Evolutionary conservation across 164 flowering plant species (phyloP).

Genomic region (Pachysandra terminalis): DNA sequence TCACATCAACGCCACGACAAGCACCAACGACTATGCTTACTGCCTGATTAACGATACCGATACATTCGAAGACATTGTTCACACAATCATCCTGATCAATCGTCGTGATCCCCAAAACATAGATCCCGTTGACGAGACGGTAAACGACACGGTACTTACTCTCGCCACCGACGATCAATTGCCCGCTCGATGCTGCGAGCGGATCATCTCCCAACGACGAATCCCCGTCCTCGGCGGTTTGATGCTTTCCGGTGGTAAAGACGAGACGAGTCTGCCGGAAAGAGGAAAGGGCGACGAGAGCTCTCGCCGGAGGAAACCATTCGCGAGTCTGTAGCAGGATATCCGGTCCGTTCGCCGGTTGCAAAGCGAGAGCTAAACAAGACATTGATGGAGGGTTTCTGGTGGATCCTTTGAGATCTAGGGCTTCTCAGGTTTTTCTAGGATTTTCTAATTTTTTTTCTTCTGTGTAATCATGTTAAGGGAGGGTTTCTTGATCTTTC

Average conservation of each 20-base stretch:
- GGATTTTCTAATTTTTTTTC: not conserved
- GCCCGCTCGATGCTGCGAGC: conserved; percentile 87
- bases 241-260: conserved; percentile 40
- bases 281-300: conserved; percentile 79
- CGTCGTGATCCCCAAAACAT: conserved; percentile 82
- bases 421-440: not conserved
- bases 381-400: conserved; percentile 45
- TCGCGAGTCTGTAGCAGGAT: conserved; percentile 92
- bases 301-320: conserved; percentile 97
- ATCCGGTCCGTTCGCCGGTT: conserved; percentile 87
- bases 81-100: conserved; percentile 51
- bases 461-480: not conserved
- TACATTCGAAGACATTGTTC: conserved; percentile 89
- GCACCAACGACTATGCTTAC: conserved; percentile 87
- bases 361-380: conserved; percentile 83
- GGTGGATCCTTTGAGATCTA: not conserved
- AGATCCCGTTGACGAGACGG: conserved; percentile 81
- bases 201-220: conserved; percentile 86
- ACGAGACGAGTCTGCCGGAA: conserved; percentile 79
- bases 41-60: conserved; percentile 83
- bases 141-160: conserved; percentile 85
- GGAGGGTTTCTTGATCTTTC: not conserved
- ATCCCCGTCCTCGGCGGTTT: conserved; percentile 20
- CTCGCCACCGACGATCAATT: conserved; percentile 87
- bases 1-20: conserved; percentile 94